These are phyloP conservation scores for Coccomyxa sp. DNA, from an alignment of 139 green algal species.

Conservation along the genomic window DNA sequence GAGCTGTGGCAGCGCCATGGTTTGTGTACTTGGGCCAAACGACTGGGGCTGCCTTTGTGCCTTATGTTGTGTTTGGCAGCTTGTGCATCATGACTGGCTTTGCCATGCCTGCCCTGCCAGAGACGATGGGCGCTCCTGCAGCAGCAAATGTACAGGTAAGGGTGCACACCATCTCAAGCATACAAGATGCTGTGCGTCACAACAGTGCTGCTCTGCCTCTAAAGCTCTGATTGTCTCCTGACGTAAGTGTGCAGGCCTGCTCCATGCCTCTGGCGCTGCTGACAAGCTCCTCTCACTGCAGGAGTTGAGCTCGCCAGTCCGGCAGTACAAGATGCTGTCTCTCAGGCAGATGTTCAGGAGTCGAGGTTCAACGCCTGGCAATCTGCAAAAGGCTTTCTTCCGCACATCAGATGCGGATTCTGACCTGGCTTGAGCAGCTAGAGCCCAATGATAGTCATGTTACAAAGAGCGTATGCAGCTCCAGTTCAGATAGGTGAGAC, in stretches of 20 bases:
- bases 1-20: neutral
- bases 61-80: conserved; percentile 14
- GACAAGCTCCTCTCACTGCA: neutral
- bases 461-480: neutral
- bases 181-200: neutral
- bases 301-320: neutral
- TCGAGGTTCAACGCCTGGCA: neutral
- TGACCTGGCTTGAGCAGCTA: neutral
- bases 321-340: neutral
- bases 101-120: neutral
- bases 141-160: neutral
- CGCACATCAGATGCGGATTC: neutral
- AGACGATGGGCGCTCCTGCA: neutral
- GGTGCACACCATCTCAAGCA: neutral
- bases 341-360: neutral
- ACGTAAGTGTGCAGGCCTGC: neutral
- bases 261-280: neutral
- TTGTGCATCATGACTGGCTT: neutral
- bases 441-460: neutral
- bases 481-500: neutral
- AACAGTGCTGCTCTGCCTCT: neutral
- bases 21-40: neutral
- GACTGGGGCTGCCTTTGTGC: conserved; percentile 16
- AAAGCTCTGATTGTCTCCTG: neutral
- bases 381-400: neutral